Base-by-base conservation (phyloP, 108 stramenopile species). In the Nannochloropsis gaditana region DNA sequence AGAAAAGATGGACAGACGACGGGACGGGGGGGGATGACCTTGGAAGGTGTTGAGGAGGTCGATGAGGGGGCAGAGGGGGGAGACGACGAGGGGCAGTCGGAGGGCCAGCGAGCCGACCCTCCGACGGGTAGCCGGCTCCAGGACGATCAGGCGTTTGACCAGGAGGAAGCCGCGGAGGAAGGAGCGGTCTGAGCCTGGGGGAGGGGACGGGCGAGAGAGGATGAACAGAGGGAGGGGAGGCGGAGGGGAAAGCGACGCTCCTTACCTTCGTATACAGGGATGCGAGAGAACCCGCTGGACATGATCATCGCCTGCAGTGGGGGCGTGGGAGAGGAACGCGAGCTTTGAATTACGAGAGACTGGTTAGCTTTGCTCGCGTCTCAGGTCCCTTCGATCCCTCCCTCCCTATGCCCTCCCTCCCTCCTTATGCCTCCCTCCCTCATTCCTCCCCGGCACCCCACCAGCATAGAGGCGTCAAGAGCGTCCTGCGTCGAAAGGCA, bases 11-110 rank as follows among this genome's bases (percentile, higher is more conserved):
- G 59, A n/a, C 2, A 73, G n/a, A 50, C 11, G 47, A 1, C 10
- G 15, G 15, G 15, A 1, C 1, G 47, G 11, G 59, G 59, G 19
- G 59, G 21, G n/a, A 5, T 81, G 79, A 1, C 81, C 83, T 82
- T 89, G 88, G 50, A 89, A 89, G 45, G 81, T 82, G 45, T 89
- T 89, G 79, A 89, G 83, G 79, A 89, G 85, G 44, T 89, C 85
- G 11, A 89, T 82, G 2, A 89, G 85, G 79, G 82, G 83, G 79
- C 81, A 45, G 19, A 9, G 44, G 21, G 88, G 85, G 3, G 84
- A 85, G 2, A 89, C 88, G n/a, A 89, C 88, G 19, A 85, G 84
- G 17, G 88, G 88, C 10, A 82, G 41, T n/a, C 88, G 85, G 19
- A 89, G 88, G 47, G 83, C 43, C 43, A 89, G 83, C 9, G 21